Conservation (phyloP, 2,329 filamentous ascomycete species). For the Verticillium nonalfalfae region DNA sequence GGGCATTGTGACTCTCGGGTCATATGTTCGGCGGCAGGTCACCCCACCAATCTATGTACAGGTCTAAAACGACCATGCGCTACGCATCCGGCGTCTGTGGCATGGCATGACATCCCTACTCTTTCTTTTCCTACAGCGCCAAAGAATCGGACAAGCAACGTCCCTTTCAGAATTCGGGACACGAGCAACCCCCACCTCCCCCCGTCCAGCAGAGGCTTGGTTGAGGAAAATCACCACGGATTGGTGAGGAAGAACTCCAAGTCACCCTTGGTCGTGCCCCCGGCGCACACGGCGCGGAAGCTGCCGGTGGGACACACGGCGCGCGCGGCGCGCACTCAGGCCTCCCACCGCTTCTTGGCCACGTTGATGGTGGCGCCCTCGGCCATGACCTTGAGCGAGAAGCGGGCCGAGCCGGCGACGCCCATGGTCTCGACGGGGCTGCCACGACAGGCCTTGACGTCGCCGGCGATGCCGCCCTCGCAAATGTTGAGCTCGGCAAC, state of each 20-base stretch:
- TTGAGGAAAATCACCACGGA: not conserved
- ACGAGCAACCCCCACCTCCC: not conserved
- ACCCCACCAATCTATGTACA: not conserved
- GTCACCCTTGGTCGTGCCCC: constrained; percentile 39
- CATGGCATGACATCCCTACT: not conserved
- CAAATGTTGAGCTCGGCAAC: constrained; percentile 43
- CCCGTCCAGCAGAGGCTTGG: not conserved
- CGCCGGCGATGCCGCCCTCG: constrained; percentile 39
- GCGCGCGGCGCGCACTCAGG: constrained; percentile 45
- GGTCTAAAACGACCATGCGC: not conserved
- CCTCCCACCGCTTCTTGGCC: constrained; percentile 45
- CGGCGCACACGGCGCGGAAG: constrained; percentile 37
- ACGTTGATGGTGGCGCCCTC: constrained; percentile 44
- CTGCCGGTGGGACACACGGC: constrained; percentile 44
- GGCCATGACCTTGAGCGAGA: constrained; percentile 34
- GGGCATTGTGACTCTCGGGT: not conserved
- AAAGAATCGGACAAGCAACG: not conserved
- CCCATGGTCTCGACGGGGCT: constrained; percentile 36
- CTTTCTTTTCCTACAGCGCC: not conserved
- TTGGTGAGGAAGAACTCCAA: constrained; percentile 31
- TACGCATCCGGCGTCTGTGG: not conserved
- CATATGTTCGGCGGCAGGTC: not conserved
- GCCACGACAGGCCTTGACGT: constrained; percentile 38
- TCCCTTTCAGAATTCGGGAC: not conserved
- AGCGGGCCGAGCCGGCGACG: constrained; percentile 38